Conservation (phyloP, 176 grass and related monocot genomes). For the Thinopyrum elongatum region DNA sequence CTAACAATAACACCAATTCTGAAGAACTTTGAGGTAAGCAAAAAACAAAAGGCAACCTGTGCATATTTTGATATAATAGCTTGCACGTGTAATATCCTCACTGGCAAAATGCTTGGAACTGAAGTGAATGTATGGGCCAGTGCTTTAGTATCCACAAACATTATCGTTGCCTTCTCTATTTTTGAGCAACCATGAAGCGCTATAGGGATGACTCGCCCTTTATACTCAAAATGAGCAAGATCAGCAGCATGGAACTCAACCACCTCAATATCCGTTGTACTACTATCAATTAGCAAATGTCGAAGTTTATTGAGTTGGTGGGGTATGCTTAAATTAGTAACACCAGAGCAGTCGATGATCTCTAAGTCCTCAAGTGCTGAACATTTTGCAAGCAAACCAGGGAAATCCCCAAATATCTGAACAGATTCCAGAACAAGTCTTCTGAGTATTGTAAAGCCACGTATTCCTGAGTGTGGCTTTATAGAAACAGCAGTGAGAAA, state of each 20-base stretch:
- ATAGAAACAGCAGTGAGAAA: too few species aligned
- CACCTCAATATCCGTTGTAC: neutral
- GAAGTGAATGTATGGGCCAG: neutral
- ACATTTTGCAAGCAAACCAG: too few species aligned
- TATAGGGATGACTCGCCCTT: neutral
- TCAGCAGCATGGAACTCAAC: neutral
- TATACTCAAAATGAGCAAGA: constrained; percentile 12
- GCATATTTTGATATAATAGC: too few species aligned
- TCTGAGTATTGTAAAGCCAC: too few species aligned
- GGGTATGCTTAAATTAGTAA: neutral
- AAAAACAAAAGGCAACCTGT: too few species aligned
- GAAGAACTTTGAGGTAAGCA: too few species aligned
- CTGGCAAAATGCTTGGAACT: neutral
- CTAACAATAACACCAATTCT: too few species aligned
- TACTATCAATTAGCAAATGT: neutral
- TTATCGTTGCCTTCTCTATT: neutral
- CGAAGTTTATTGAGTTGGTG: neutral
- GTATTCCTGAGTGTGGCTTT: too few species aligned
- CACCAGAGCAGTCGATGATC: neutral
- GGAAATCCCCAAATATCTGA: too few species aligned
- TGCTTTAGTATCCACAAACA: neutral
- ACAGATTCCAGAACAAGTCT: too few species aligned
- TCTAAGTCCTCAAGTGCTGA: neutral
- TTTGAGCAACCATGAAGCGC: constrained; percentile 24
- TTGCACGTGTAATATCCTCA: neutral